Conservation (phyloP, 2,329 filamentous ascomycete genomes). For the Colletotrichum sp. region DNA sequence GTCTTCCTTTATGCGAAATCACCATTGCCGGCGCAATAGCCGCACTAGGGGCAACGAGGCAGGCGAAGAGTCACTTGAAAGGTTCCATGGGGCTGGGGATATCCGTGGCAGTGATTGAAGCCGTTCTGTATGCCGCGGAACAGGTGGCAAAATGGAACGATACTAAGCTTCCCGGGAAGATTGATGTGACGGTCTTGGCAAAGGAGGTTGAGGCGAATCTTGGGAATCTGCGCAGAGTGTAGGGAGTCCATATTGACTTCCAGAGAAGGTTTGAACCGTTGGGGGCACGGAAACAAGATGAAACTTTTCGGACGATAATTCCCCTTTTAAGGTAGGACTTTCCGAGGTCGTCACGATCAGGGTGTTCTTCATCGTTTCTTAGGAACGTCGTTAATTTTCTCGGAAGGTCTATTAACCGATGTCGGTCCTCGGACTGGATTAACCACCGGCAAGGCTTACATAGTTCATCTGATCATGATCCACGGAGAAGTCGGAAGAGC, state of each 20-base stretch:
- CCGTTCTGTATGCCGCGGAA: background rate
- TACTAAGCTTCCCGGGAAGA: background rate
- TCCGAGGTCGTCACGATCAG: background rate
- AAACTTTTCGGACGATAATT: background rate
- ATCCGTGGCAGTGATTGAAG: background rate
- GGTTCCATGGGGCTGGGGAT: background rate
- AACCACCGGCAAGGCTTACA: background rate
- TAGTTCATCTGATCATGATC: background rate
- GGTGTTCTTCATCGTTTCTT: background rate
- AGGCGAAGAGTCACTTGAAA: background rate
- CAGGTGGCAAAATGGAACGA: background rate
- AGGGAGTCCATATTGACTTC: background rate
- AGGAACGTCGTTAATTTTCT: background rate
- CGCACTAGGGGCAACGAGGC: background rate
- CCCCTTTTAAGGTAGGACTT: background rate
- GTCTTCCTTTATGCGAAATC: background rate
- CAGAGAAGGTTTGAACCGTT: background rate
- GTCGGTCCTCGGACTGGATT: fast-evolving
- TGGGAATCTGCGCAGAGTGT: fast-evolving
- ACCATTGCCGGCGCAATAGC: background rate
- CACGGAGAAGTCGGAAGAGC: background rate
- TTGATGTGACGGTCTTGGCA: background rate
- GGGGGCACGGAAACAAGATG: background rate
- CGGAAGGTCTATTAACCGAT: background rate
- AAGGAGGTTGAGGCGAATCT: background rate